Conservation (phyloP, 192 early-diverging fungal species). For the Spinellus fusiger region DNA sequence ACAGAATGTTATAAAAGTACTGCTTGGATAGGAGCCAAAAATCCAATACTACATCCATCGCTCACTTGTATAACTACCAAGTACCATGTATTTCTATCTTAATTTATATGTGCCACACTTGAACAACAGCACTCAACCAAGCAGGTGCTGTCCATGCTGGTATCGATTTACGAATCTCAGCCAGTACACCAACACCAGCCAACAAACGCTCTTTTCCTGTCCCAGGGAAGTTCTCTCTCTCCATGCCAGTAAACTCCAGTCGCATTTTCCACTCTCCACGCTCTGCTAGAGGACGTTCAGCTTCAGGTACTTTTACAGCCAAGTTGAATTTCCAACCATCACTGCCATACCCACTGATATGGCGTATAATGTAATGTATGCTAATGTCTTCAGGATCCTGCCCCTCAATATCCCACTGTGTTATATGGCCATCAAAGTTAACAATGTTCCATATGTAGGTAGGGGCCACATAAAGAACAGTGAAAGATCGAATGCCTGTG, state of each 20-base stretch:
- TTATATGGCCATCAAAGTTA: slow-evolving; percentile 52
- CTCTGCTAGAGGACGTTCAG: slow-evolving; percentile 12
- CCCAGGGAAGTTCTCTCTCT: slow-evolving; percentile 41
- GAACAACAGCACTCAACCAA: slow-evolving; percentile 31
- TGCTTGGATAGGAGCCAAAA: too few relatives aligned
- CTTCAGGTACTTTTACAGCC: slow-evolving; percentile 37
- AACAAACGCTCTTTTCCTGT: slow-evolving; percentile 38
- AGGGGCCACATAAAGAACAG: slow-evolving; percentile 36
- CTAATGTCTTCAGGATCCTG: slow-evolving; percentile 25
- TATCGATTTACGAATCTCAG: slow-evolving; percentile 13
- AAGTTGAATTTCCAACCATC: slow-evolving; percentile 43
- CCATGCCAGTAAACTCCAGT: slow-evolving; percentile 46
- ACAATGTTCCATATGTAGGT: slow-evolving; percentile 60
- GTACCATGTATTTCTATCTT: neutral
- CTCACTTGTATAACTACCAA: neutral
- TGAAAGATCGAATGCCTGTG: slow-evolving; percentile 40
- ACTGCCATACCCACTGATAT: slow-evolving; percentile 42
- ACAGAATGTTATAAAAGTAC: too few relatives aligned
- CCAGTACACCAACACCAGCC: slow-evolving; percentile 34
- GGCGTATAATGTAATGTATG: slow-evolving; percentile 45
- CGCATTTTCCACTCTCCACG: slow-evolving; percentile 27
- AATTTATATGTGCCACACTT: slow-evolving; percentile 32
- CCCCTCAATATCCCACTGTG: slow-evolving; percentile 48
- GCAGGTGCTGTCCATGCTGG: slow-evolving; percentile 33
- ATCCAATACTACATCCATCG: neutral